Base-by-base conservation (phyloP, 2,329 filamentous ascomycete species). In the Pseudocercospora pini-densiflorae region DNA sequence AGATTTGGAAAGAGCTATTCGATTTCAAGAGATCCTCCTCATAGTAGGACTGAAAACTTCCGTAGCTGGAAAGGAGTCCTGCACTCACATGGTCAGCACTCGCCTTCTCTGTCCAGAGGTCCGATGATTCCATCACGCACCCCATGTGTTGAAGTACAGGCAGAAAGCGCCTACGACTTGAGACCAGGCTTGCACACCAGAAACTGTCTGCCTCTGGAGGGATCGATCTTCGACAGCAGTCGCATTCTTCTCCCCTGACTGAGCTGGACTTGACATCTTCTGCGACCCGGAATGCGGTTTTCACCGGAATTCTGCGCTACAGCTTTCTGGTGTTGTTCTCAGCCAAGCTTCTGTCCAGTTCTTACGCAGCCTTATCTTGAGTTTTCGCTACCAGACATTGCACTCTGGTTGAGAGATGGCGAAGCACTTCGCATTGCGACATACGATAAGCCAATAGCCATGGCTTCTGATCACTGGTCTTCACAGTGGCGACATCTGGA, bases 11-110 rank as follows among this genome's bases (percentile, higher is more conserved):
- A 2, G 81, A 73, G 3, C 66, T 75, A 2, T 76, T 74, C 14
- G 66, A 64, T 1, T 69, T 57, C 12, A 83, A 76, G 10, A 82
- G 73, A 3, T 72, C 71, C 12, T 73, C 73, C 63, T 81, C 75
- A 68, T 82, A 83, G 71, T 79, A 82, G 0, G 81, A 76, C 66
- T 82, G 79, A 65, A 80, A 83, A n/a, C 75, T 78, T 16, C 81
- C 81, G 59, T 80, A 82, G 0, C 79, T 80, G 65, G 81, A 81
- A 40, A 81, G 76, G 24, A 81, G 54, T 19, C 63, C 63, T 65
- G 47, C 16, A 29, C 7, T n/a, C 31, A 19, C 19, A 1, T 31
- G 6, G 27, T 57, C 27, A 57, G 53, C 27, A 3, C 21, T 21
- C 16, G 24, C 24, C 45, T 9, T 23, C 2, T 12, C 21, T 49